Evolutionary conservation across 164 flowering plant species (phyloP).

Genomic region (Taxillus chinensis): DNA sequence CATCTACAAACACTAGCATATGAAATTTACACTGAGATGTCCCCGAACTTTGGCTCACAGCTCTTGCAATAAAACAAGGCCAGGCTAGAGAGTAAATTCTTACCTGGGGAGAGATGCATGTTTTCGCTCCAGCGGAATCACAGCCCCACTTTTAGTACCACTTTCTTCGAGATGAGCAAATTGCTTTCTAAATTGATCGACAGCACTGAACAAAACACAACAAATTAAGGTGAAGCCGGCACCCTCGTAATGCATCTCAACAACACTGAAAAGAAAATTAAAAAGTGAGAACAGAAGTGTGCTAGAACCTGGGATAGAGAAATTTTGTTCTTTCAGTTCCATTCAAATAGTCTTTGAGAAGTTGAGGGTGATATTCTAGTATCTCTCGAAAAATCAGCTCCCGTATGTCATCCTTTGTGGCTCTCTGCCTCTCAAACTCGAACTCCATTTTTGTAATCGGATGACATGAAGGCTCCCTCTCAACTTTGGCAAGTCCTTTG

Average conservation of each 20-base stretch:
- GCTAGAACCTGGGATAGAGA: constrained; percentile 74
- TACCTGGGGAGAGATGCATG: constrained; percentile 93
- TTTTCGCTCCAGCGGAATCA: constrained; percentile 71
- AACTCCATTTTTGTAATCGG: constrained; percentile 84
- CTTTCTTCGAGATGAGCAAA: constrained; percentile 88
- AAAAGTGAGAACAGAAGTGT: neutral
- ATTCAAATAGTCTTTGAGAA: constrained; percentile 64
- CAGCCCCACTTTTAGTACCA: constrained; percentile 66
- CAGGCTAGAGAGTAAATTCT: neutral
- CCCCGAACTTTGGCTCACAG: too few species aligned
- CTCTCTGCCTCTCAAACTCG: constrained; percentile 85
- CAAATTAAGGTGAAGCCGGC: constrained; percentile 1
- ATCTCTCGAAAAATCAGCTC: constrained; percentile 83
- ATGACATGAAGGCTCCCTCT: constrained; percentile 89
- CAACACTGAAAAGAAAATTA: neutral
- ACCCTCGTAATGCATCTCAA: neutral
- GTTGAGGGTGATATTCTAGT: constrained; percentile 86
- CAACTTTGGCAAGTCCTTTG: constrained; percentile 70
- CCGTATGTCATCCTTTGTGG: constrained; percentile 77
- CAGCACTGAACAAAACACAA: constrained; percentile 45
- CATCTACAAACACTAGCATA: too few species aligned
- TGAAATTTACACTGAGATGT: too few species aligned
- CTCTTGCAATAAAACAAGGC: too few species aligned
- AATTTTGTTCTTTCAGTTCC: constrained; percentile 80
- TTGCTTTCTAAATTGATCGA: constrained; percentile 82